phyloP scores from a whole-genome alignment of 1,284 basidiomycete species.

The Microbotryum scabiosae region DNA sequence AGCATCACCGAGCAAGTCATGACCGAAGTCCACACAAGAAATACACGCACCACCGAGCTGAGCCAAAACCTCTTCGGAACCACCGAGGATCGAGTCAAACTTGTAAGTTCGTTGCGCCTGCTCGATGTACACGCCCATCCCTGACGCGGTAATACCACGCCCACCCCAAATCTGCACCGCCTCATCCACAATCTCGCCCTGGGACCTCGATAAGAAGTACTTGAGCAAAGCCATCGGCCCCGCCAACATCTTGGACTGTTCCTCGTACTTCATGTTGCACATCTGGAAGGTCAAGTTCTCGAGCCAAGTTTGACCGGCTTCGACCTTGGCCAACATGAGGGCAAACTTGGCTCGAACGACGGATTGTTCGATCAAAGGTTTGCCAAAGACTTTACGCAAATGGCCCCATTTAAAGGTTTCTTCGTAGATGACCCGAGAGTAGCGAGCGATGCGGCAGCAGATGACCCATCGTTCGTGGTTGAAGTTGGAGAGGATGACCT shows the following conservation, averaged over 20 bases:
- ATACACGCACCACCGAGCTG: neutral
- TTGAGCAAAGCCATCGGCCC: constrained; percentile 34
- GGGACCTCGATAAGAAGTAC: constrained; percentile 25
- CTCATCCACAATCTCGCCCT: constrained; percentile 27
- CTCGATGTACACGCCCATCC: constrained; percentile 12
- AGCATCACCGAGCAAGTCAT: neutral
- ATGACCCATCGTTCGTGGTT: constrained; percentile 42
- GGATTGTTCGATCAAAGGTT: constrained; percentile 39
- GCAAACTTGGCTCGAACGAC: constrained; percentile 38
- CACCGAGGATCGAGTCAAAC: constrained; percentile 28
- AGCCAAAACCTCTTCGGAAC: constrained; percentile 12
- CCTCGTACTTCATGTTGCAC: constrained; percentile 33
- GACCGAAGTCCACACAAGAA: neutral
- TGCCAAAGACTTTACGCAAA: constrained; percentile 26
- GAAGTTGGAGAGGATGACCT: constrained; percentile 30
- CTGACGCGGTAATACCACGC: constrained; percentile 52
- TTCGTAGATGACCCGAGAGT: constrained; percentile 11
- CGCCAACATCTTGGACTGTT: constrained; percentile 34
- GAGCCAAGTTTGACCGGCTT: constrained; percentile 22
- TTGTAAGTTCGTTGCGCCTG: constrained; percentile 16
- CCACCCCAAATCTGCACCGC: constrained; percentile 40
- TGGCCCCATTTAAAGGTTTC: constrained; percentile 11
- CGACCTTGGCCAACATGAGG: constrained; percentile 35
- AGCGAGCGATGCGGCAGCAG: constrained; percentile 32
- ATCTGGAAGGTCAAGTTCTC: constrained; percentile 30